phyloP scores from a whole-genome alignment of 768 basidiomycete species.

The Kwoniella sp. region DNA sequence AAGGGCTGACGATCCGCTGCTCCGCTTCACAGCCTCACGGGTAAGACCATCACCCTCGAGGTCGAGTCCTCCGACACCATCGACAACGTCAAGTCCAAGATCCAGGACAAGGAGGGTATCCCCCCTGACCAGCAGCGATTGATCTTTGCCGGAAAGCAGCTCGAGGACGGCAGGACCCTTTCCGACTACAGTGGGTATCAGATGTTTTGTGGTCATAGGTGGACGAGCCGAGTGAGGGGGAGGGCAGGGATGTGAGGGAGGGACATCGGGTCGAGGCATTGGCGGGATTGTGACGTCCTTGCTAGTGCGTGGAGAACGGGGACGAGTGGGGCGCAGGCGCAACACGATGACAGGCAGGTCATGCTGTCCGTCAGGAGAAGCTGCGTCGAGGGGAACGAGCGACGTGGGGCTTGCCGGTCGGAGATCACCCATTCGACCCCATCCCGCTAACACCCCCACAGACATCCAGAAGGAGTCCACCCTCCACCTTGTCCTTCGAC shows the following conservation, averaged over 20 bases:
- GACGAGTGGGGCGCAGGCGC: neutral
- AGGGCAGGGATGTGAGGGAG: neutral
- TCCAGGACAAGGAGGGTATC: slow-evolving; percentile 54
- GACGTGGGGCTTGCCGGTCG: neutral
- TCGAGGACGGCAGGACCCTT: slow-evolving; percentile 53
- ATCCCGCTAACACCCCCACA: slow-evolving; percentile 13
- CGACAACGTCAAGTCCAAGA: slow-evolving; percentile 54
- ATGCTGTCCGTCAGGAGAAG: neutral
- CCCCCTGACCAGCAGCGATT: slow-evolving; percentile 54
- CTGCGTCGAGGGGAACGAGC: neutral
- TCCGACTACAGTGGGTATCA: slow-evolving; percentile 49
- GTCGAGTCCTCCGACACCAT: slow-evolving; percentile 55
- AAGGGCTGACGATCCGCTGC: slow-evolving; percentile 2
- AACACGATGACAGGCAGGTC: neutral
- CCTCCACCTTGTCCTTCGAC: slow-evolving; percentile 93
- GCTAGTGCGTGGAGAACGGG: no score
- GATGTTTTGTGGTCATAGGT: neutral
- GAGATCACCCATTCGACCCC: no score
- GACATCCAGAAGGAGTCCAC: slow-evolving; percentile 68
- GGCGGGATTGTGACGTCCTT: no score
- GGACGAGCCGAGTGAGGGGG: neutral
- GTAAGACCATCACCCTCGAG: slow-evolving; percentile 67
- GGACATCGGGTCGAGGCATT: no score
- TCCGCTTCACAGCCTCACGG: slow-evolving; percentile 54
- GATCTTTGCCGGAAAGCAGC: slow-evolving; percentile 57